These are phyloP conservation scores for Afroboletus lepidellus DNA, from an alignment of 1,284 basidiomycete genomes.

Conservation along the genomic window DNA sequence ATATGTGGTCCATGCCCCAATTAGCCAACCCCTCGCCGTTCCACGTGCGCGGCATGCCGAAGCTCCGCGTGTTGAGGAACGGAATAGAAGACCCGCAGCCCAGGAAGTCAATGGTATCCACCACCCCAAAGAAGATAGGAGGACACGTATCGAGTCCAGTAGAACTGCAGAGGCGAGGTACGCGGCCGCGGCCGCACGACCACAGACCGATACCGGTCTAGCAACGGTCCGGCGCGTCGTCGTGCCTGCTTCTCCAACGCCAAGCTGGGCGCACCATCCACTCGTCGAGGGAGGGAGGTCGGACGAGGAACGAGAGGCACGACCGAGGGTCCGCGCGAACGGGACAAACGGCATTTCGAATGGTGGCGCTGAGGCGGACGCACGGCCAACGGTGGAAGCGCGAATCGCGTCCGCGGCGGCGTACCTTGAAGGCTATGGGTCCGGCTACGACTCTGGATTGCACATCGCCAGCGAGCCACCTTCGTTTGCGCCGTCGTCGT, in stretches of 20 bases:
- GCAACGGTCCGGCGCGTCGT: slow-evolving; percentile 6
- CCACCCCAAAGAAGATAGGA: slow-evolving; percentile 16
- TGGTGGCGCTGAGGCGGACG: slow-evolving; percentile 1
- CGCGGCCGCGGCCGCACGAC: slow-evolving; percentile 8
- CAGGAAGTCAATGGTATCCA: slow-evolving; percentile 12
- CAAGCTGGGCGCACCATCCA: slow-evolving; percentile 32
- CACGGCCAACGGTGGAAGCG: slow-evolving; percentile 6
- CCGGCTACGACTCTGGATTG: slow-evolving; percentile 28
- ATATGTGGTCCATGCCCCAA: slow-evolving; percentile 9
- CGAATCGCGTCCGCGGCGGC: slow-evolving; percentile 32
- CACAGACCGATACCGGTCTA: slow-evolving; percentile 8
- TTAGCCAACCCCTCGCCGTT: slow-evolving; percentile 16
- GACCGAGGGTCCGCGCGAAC: slow-evolving; percentile 12
- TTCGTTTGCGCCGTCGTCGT: slow-evolving; percentile 20
- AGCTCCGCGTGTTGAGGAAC: slow-evolving; percentile 24
- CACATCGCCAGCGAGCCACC: slow-evolving; percentile 19
- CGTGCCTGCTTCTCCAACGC: slow-evolving; percentile 23
- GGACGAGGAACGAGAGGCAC: slow-evolving; percentile 31
- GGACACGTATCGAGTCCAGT: slow-evolving; percentile 10
- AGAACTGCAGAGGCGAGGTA: slow-evolving; percentile 14
- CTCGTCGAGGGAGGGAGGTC: slow-evolving; percentile 31
- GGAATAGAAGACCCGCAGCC: slow-evolving; percentile 12
- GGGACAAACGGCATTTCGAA: slow-evolving; percentile 6
- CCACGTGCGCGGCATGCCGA: slow-evolving; percentile 25
- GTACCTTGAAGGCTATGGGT: slow-evolving; percentile 31